These are phyloP conservation scores for Lentinula sp. DNA, from an alignment of 768 basidiomycete genomes.

Conservation along the genomic window DNA sequence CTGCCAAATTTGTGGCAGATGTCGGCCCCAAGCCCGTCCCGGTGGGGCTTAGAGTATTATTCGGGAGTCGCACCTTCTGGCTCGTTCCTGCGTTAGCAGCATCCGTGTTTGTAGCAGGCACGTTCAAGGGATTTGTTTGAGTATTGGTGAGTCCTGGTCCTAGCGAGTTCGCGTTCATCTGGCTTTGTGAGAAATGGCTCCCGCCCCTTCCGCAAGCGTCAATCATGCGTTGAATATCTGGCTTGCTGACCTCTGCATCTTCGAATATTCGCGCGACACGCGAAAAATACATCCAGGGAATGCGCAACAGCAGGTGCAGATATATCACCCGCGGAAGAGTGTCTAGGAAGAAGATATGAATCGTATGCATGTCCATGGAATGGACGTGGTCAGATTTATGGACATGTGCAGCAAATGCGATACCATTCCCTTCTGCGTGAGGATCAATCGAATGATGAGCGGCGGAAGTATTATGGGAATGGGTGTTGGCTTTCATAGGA, in stretches of 20 bases:
- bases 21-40: background rate
- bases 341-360: slow-evolving; percentile 25
- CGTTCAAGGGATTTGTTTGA: background rate
- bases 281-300: slow-evolving; percentile 78
- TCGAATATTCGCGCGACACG: slow-evolving; percentile 73
- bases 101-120: background rate
- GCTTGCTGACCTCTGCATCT: slow-evolving; percentile 71
- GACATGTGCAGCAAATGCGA: background rate
- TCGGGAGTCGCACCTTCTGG: background rate
- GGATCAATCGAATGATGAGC: background rate
- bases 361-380: background rate
- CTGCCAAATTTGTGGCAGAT: slow-evolving; percentile 1
- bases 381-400: background rate
- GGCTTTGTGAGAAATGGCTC: slow-evolving; percentile 1
- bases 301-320: slow-evolving; percentile 44
- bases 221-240: slow-evolving; percentile 58
- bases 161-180: background rate
- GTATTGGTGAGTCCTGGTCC: background rate
- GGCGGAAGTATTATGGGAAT: background rate
- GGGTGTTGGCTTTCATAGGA: background rate
- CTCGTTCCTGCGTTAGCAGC: background rate
- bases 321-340: slow-evolving; percentile 35
- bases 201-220: slow-evolving; percentile 23
- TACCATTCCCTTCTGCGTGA: background rate
- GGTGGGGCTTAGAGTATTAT: background rate